Base-by-base conservation (phyloP, 2,329 filamentous ascomycete species). In the Pochonia chlamydosporia region DNA sequence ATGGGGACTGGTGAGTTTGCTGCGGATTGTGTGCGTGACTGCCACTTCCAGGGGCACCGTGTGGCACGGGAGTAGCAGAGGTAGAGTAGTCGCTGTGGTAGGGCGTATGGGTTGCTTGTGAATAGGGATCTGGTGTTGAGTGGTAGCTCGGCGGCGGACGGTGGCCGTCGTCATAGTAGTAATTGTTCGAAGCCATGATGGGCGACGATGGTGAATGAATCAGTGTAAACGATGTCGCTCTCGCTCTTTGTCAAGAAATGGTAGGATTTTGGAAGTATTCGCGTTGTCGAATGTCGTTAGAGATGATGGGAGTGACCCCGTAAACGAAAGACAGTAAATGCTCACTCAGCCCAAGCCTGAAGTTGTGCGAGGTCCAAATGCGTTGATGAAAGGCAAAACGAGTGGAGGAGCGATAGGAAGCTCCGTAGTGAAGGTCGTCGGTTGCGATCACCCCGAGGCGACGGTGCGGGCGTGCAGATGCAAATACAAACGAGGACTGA, bases 141-240 rank as follows among this genome's bases (percentile, higher is more conserved):
- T 61, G 62, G 48, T 67, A 65, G 58, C 74, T 71, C 49, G 74
- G 66, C 49, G 69, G 60, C 51, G 69, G 55, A 65, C 56, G 57
- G 50, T 67, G 62, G 55, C 74, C 72, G 67, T 57, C 59, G 49
- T 66, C 55, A 55, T 87, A 87, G 67, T 87, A 87, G 57, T 85
- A 79, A 68, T 82, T 77, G 69, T 82, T 76, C 53, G 78, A 72
- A 39, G 81, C 76, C 82, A 85, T 84, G 57, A 45, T 71, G 63
- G 53, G 50, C 46, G 52, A 28, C 39, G 45, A 3, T 30, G 40
- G 43, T 41, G 28, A 24, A 18, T 28, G 37, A 49, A 36, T 42
- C 44, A 37, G 26, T 16, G 36, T 40, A 39, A 30, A 35, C 35
- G 49, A 44, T 40, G 47, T 31, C 13, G 20, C 24, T 16, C 14